These are phyloP conservation scores for Penicillium expansum DNA, from an alignment of 2,329 filamentous ascomycete genomes.

Conservation along the genomic window DNA sequence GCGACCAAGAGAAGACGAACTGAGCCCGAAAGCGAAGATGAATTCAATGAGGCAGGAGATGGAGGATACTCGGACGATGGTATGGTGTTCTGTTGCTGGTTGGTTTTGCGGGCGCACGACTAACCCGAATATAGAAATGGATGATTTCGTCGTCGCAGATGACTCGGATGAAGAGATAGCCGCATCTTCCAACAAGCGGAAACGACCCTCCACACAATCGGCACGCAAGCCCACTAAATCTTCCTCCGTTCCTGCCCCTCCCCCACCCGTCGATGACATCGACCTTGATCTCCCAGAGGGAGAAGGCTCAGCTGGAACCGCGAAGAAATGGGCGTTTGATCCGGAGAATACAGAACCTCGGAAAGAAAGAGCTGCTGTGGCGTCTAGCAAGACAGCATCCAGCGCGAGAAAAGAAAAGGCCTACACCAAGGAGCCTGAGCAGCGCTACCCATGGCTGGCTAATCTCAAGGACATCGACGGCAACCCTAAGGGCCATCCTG, in stretches of 20 bases:
- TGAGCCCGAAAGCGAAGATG: slow-evolving; percentile 66
- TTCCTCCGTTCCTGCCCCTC: slow-evolving; percentile 47
- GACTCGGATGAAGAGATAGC: slow-evolving; percentile 70
- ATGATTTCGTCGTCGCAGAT: slow-evolving; percentile 83
- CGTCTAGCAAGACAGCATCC: slow-evolving; percentile 34
- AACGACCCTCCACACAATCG: slow-evolving; percentile 55
- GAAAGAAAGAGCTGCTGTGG: slow-evolving; percentile 45
- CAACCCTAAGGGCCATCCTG: slow-evolving; percentile 72
- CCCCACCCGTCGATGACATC: slow-evolving; percentile 55
- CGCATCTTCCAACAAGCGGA: slow-evolving; percentile 66
- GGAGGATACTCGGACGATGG: slow-evolving; percentile 50
- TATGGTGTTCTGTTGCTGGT: slow-evolving; percentile 30
- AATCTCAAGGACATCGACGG: slow-evolving; percentile 81
- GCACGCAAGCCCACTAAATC: slow-evolving; percentile 38
- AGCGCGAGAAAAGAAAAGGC: slow-evolving; percentile 61
- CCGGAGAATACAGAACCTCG: slow-evolving; percentile 56
- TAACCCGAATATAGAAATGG: slow-evolving; percentile 59
- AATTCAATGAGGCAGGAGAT: slow-evolving; percentile 60
- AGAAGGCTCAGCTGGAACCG: slow-evolving; percentile 63
- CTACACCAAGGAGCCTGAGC: slow-evolving; percentile 75
- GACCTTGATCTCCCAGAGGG: slow-evolving; percentile 55
- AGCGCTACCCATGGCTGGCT: slow-evolving; percentile 87
- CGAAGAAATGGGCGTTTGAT: slow-evolving; percentile 77
- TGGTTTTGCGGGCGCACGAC: not conserved
- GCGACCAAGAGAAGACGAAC: slow-evolving; percentile 60